Evolutionary conservation across 345 rosid genomes (phyloP).

Genomic region (Euphorbia pulcherrima): DNA sequence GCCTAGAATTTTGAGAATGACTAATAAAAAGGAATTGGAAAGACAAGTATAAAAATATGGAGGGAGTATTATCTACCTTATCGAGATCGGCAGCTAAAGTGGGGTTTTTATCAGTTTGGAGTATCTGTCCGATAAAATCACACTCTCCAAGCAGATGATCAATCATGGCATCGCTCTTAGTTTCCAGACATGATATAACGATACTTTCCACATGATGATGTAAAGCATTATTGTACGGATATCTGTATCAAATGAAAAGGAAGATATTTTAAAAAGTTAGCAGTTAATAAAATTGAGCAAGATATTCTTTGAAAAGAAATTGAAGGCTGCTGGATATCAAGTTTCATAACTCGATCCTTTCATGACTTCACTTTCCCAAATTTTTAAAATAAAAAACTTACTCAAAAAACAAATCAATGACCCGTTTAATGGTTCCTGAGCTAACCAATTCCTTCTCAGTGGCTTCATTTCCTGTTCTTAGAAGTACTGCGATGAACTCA

Average conservation of each 20-base stretch:
- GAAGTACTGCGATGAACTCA: constrained; percentile 87
- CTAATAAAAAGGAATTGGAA: no score
- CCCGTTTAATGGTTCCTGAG: constrained; percentile 70
- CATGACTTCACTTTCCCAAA: constrained; percentile 14
- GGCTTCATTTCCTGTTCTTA: constrained; percentile 75
- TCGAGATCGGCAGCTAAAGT: constrained; percentile 45
- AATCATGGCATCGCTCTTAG: constrained; percentile 53
- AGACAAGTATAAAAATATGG: no score
- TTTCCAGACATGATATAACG: constrained; percentile 75
- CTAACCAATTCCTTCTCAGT: constrained; percentile 74
- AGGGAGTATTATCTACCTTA: constrained; percentile 47
- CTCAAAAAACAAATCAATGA: constrained; percentile 83
- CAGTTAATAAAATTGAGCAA: not conserved
- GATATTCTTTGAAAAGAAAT: not conserved
- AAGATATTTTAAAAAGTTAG: constrained; percentile 13
- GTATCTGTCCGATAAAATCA: constrained; percentile 65
- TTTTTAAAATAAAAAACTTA: constrained; percentile 31
- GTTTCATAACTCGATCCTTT: constrained; percentile 5
- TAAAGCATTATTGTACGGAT: constrained; percentile 88
- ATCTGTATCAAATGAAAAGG: constrained; percentile 50
- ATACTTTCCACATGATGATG: constrained; percentile 97
- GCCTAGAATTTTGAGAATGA: no score
- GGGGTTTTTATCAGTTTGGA: constrained; percentile 67
- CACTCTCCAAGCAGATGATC: constrained; percentile 79
- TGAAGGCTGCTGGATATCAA: not conserved